Evolutionary conservation across 192 early-diverging fungal genomes (phyloP).

Genomic region (Chytriomyces hyalinus): DNA sequence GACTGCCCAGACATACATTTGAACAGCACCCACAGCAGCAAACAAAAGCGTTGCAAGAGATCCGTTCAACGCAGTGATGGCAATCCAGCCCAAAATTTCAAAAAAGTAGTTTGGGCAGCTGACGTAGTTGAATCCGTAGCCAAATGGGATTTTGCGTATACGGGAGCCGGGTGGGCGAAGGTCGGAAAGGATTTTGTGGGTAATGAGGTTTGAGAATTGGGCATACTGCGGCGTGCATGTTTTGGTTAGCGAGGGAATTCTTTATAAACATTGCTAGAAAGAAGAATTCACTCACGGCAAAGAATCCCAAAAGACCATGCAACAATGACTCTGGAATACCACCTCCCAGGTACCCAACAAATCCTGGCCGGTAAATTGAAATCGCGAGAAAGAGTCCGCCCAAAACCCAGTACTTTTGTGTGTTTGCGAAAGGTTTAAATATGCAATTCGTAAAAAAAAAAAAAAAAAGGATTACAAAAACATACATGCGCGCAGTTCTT

Average conservation of each 20-base stretch:
- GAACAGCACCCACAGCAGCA: constrained; percentile 45
- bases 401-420: constrained; percentile 77
- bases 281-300: constrained; percentile 58
- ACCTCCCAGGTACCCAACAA: constrained; percentile 47
- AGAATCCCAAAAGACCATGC: constrained; percentile 56
- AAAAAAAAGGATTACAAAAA: background rate
- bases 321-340: constrained; percentile 52
- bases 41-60: constrained; percentile 61
- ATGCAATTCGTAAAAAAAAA: background rate
- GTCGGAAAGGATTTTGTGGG: constrained; percentile 86
- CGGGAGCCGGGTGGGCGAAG: constrained; percentile 88
- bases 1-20: constrained; percentile 95
- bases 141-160: constrained; percentile 83
- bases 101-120: constrained; percentile 4
- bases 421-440: background rate
- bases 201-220: constrained; percentile 82
- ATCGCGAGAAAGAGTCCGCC: constrained; percentile 85
- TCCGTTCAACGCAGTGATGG: constrained; percentile 74
- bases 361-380: constrained; percentile 85
- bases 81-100: constrained; percentile 67
- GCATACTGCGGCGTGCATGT: constrained; percentile 59
- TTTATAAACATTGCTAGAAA: background rate
- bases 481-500: constrained; percentile 85
- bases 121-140: constrained; percentile 90
- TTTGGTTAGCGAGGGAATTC: background rate